Evolutionary conservation across 108 stramenopile species (phyloP), one percentile per base, ranked within the genome.

Genomic region (Pinguiococcus pyrenoidosus): DNA sequence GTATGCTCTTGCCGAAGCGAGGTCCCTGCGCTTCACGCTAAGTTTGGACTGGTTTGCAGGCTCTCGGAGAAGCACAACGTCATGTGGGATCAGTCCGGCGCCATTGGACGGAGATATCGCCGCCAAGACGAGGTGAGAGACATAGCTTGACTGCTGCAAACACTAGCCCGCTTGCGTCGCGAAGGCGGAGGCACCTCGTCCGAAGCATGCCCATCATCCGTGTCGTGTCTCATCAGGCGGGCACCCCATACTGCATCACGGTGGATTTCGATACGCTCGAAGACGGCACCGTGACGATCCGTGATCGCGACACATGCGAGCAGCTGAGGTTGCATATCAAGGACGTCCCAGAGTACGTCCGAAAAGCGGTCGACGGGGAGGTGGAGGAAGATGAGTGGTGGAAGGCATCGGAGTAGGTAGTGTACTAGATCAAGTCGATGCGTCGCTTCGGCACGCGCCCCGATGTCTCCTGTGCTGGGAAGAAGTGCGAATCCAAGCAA

Each of bases 231-330:
- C n/a, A n/a, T n/a, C n/a, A 62, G 45, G 60, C 60, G 18, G 96
- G 96, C 29, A 87, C 87, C 7, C 96, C 96, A 5, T 88, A 82
- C 55, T 93, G 91, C 59, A 75, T 95, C 25, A 98, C 96, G 1
- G 80, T 98, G 10, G 96, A 98, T 51, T 93, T 90, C 63, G 89
- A 94, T 45, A 86, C 89, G 9, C 69, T 93, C 46, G 86, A 92
- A 55, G 84, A 92, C 57, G 79, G 74, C 47, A 72, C 63, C 7
- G 92, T 98, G 10, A 98, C 96, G 0, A 71, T 98, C 18, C 72
- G 96, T 25, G 86, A 89, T 46, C 73, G 96, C 25, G 96, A 98
- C 56, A 77, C 78, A 17, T 93, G 84, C 16, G 81, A 87, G 54
- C 96, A 98, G 75, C 66, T 82, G 4, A 79, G 89, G 41, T 67